Percentiles rank a stretch among this genome's conserved stretches.
phyloP scores from a whole-genome alignment of 352 stramenopile species.

The Globisporangium paddicum region DNA sequence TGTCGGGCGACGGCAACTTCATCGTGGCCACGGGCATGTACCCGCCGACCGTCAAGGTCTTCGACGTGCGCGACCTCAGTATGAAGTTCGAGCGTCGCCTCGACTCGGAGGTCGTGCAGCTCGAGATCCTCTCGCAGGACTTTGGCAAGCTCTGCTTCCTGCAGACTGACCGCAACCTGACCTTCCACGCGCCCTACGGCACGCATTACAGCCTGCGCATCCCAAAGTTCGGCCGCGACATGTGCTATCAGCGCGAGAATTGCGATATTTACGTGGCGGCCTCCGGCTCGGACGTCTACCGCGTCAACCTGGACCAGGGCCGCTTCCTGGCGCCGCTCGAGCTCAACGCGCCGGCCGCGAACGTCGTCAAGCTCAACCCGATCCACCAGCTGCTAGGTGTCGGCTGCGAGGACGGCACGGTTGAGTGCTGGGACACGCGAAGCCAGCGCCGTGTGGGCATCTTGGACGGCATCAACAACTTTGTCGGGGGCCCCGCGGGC shows the following conservation, averaged over 20 bases:
- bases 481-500: conserved; percentile 39
- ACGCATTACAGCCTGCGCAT: conserved; percentile 95
- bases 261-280: conserved; percentile 96
- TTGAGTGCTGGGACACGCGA: conserved; percentile 96
- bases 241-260: conserved; percentile 95
- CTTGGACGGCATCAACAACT: conserved; percentile 50
- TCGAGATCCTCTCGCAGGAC: conserved; percentile 93
- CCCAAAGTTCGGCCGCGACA: conserved; percentile 96
- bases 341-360: conserved; percentile 64
- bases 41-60: conserved; percentile 95
- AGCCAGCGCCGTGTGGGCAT: conserved; percentile 62
- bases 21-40: conserved; percentile 97
- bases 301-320: conserved; percentile 98
- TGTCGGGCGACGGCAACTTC: conserved; percentile 94
- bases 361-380: conserved; percentile 88
- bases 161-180: conserved; percentile 93
- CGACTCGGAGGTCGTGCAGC: conserved; percentile 95
- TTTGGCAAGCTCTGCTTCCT: conserved; percentile 98
- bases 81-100: conserved; percentile 99
- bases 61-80: conserved; percentile 93
- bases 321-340: conserved; percentile 90
- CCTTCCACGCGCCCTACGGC: conserved; percentile 98
- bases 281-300: conserved; percentile 90
- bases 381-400: conserved; percentile 89
- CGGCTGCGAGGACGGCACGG: conserved; percentile 92